Evolutionary conservation across 768 basidiomycete genomes (phyloP), one percentile per base, ranked within the genome.

Genomic region (Suillus placidus): DNA sequence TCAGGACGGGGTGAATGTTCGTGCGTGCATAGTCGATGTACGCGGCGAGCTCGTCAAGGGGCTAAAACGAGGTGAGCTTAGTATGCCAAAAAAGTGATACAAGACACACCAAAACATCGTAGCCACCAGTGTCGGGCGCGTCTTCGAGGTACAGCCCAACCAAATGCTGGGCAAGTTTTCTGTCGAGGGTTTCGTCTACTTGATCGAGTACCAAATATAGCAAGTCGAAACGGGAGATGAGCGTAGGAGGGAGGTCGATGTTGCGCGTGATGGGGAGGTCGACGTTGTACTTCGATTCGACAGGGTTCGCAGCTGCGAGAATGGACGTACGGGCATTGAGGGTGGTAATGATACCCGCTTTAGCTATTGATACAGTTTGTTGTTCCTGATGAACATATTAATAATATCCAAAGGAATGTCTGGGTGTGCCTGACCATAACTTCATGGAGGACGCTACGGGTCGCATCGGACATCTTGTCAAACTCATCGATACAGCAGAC

Each of bases 401-500:
- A 51, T 18, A 12, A 38, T 20, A 37, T 51, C 34, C 23, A 51
- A 32, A 14, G 9, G 40, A 63, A 32, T 9, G 23, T 30, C 34
- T 52, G 18, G 10, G 42, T 34, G 30, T 66, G 61, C 70, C 83
- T 62, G 69, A 94, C 93, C 97, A 99, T 99, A 18, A 97, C 96
- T 87, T 99, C 97, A 78, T 99, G 97, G 54, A 99, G 86, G 10
- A 99, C 97, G 74, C 97, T 98, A 56, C 97, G 90, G 52, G 97
- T 99, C 6, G 93, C 88, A 67, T 98, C 91, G 42, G 96, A 95
- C 97, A 99, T 99, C 78, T 99, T 99, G 80, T 99, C 97, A 71
- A 99, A 99, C 78, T 99, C 97, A 71, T 99, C 97, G 70, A 99
- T 99, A 74, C 97, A 99, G 75, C 95, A 98, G 6, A 98, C 95